Conservation (phyloP, 1,284 basidiomycete genomes). For the Amylostereum areolatum region DNA sequence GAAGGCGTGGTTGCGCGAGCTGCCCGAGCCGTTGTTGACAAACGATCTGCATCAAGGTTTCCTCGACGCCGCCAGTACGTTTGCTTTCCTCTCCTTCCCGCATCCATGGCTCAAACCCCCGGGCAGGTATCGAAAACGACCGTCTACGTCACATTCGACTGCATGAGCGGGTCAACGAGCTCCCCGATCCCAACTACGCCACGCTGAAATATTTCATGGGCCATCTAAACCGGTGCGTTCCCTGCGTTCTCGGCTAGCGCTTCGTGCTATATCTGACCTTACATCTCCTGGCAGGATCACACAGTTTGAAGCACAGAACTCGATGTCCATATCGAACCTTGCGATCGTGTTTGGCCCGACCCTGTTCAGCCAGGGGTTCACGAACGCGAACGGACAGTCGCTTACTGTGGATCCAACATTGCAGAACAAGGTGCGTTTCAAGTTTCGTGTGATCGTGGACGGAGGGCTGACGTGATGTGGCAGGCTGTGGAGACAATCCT, state of each 20-base stretch:
- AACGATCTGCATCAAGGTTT: slow-evolving; percentile 83
- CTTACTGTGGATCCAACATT: slow-evolving; percentile 53
- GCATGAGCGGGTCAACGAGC: slow-evolving; percentile 95
- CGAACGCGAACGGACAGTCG: slow-evolving; percentile 22
- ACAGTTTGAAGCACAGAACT: slow-evolving; percentile 72
- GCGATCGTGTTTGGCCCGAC: slow-evolving; percentile 98
- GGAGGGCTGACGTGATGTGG: no score
- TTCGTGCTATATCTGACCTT: not conserved
- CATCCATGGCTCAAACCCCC: slow-evolving; percentile 1
- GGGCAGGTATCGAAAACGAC: slow-evolving; percentile 85
- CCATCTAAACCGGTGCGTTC: slow-evolving; percentile 78
- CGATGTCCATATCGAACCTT: slow-evolving; percentile 92
- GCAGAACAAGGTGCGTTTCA: slow-evolving; percentile 54
- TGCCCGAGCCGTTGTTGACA: slow-evolving; percentile 93
- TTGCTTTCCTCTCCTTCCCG: slow-evolving; percentile 4
- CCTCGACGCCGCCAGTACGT: slow-evolving; percentile 91
- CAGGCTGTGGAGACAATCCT: slow-evolving; percentile 86
- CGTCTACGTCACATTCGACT: slow-evolving; percentile 89
- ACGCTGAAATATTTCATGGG: slow-evolving; percentile 95
- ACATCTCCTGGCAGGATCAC: slow-evolving; percentile 59
- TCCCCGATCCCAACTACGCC: slow-evolving; percentile 97
- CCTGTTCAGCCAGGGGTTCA: slow-evolving; percentile 60
- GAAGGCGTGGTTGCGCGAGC: slow-evolving; percentile 95
- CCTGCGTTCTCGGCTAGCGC: not conserved
- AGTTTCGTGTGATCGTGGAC: no score